phyloP scores from a whole-genome alignment of 768 basidiomycete genomes.

The Trametes cingulata region DNA sequence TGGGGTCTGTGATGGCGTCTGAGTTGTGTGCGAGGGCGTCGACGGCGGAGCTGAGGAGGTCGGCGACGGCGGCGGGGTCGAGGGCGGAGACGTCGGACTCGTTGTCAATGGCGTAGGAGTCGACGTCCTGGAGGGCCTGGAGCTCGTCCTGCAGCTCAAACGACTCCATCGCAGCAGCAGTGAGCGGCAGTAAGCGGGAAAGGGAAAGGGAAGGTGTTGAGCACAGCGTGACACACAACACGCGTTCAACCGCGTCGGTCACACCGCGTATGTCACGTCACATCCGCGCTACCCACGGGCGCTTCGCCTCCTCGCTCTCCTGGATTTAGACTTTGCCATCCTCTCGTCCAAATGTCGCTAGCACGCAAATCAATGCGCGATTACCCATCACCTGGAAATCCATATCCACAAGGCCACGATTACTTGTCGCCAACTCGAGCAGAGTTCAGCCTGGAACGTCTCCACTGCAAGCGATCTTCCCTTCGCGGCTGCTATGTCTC shows the following conservation, averaged over 20 bases:
- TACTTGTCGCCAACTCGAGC: no score
- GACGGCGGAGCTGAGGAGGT: constrained; percentile 72
- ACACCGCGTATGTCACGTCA: constrained; percentile 18
- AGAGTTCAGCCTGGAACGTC: no score
- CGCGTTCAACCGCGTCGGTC: constrained; percentile 23
- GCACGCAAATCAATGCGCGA: no score
- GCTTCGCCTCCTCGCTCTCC: background rate
- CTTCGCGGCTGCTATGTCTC: no score
- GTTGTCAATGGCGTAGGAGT: constrained; percentile 63
- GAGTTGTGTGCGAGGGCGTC: constrained; percentile 76
- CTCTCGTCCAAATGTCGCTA: no score
- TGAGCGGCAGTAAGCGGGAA: no score
- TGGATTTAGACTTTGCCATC: no score
- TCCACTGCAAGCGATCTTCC: no score
- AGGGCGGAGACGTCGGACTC: constrained; percentile 65
- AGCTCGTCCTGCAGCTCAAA: constrained; percentile 85
- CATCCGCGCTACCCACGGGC: background rate
- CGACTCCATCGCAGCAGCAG: constrained; percentile 24
- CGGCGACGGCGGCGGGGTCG: constrained; percentile 44
- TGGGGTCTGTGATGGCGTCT: constrained; percentile 64
- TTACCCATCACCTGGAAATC: no score
- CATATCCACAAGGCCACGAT: no score
- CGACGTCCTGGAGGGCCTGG: constrained; percentile 59
- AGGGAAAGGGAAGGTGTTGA: no score
- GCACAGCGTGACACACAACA: constrained; percentile 1